A percentile compares a stretch with the other conserved stretches of the same genome.
phyloP scores from a whole-genome alignment of 1,284 basidiomycete species.

The Agaricales sp. region DNA sequence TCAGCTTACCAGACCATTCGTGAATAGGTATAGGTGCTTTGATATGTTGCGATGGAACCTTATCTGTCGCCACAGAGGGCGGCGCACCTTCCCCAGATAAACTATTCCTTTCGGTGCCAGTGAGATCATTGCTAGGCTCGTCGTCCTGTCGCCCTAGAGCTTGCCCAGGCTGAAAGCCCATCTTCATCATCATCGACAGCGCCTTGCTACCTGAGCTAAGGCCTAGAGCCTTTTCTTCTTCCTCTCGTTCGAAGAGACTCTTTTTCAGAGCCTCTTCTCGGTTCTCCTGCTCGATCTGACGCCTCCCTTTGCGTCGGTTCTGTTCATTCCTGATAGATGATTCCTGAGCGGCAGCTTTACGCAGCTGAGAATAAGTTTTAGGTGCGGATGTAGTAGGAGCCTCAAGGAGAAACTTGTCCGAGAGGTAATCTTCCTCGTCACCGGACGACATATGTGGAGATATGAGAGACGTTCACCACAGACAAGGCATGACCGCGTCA shows the following conservation, averaged over 20 bases:
- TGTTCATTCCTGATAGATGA: slow-evolving; percentile 54
- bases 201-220: slow-evolving; percentile 51
- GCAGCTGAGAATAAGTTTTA: slow-evolving; percentile 57
- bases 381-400: slow-evolving; percentile 24
- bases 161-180: slow-evolving; percentile 79
- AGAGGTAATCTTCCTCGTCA: slow-evolving; percentile 76
- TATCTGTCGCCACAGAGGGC: slow-evolving; percentile 26
- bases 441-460: slow-evolving; percentile 36
- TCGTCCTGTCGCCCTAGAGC: slow-evolving; percentile 45
- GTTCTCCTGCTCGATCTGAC: slow-evolving; percentile 63
- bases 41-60: not conserved
- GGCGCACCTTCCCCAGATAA: slow-evolving; percentile 8
- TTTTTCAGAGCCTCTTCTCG: slow-evolving; percentile 66
- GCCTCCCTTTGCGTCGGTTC: slow-evolving; percentile 49
- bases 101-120: slow-evolving; percentile 2
- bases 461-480: too few species aligned
- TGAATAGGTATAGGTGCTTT: slow-evolving; percentile 52
- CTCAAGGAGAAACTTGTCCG: slow-evolving; percentile 67
- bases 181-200: slow-evolving; percentile 79
- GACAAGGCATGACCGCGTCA: not conserved
- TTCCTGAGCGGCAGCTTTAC: slow-evolving; percentile 49
- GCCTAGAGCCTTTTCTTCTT: slow-evolving; percentile 46
- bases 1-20: slow-evolving; percentile 62
- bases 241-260: slow-evolving; percentile 68
- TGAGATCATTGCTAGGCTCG: slow-evolving; percentile 8